Base-by-base conservation (phyloP, 1,139 yeast species). In the Candida albicans region DNA sequence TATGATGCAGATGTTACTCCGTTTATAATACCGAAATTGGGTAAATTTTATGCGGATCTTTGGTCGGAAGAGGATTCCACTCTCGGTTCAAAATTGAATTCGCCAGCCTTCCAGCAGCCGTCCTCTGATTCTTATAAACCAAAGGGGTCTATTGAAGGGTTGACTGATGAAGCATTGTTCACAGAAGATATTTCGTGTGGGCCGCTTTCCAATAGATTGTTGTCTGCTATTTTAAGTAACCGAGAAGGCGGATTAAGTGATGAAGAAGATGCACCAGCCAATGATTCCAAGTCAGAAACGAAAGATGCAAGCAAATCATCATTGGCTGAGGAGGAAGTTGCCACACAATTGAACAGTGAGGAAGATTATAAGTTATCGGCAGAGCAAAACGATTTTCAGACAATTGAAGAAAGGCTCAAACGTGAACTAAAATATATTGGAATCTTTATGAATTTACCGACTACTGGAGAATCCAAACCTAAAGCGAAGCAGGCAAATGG, bases 391-490 rank as follows among this genome's bases (percentile, higher is more conserved):
- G 96, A 90, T 58, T 93, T 88, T 62, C 77, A 77, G 40, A 78
- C 93, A 0, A 76, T 93, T 34, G 99, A 93, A 58, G 96, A 93
- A 52, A 69, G 98, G 35, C 68, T 95, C 44, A 86, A 87, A 59
- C 74, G 96, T 35, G 99, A 95, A 62, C 73, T 95, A 54, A 83
- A 87, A 53, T 90, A 87, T 58, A 90, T 93, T 48, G 99, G 99
- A 0, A 88, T 95, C 9, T 84, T 90, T 53, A 87, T 83, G 82
- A 86, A 84, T 53, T 74, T 65, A 48, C 70, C 77, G 22, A 53
- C 59, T 18, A 62, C 49, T 12, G 65, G 57, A 27, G 65, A 55
- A 9, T 52, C 48, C 4, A 54, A 60, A 42, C 25, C 39, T n/a
- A 59, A 59, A 40, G 45, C 59, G 7, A 59, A 56, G 44, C 52